Percentiles rank a stretch among this genome's conserved stretches.
These are phyloP conservation scores for Friedmanniomyces endolithicus DNA, from an alignment of 495 filamentous ascomycete species.

Conservation along the genomic window DNA sequence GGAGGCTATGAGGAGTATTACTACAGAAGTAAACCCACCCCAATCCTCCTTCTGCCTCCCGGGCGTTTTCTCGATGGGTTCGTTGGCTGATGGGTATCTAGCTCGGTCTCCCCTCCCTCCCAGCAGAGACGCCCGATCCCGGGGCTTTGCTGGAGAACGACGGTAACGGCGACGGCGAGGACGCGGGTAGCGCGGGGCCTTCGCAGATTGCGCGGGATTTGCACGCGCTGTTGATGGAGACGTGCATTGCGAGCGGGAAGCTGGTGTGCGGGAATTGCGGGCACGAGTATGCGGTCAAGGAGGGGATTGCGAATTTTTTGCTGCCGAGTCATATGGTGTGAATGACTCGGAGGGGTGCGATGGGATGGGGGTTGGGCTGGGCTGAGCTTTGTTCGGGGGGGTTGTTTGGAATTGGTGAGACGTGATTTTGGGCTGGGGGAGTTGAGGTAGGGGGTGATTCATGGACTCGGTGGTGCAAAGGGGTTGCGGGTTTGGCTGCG, in stretches of 20 bases:
- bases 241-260: constrained; percentile 72
- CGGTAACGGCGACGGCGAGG: constrained; percentile 24
- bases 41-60: too few species aligned
- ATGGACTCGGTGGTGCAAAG: too few species aligned
- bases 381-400: too few species aligned
- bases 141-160: too few species aligned
- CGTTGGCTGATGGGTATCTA: constrained; percentile 28
- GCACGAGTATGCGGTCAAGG: constrained; percentile 82
- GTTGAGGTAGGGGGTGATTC: too few species aligned
- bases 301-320: constrained; percentile 93
- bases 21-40: constrained; percentile 54
- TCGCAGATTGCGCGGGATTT: constrained; percentile 56
- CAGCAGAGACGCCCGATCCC: constrained; percentile 44
- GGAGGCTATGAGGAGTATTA: constrained; percentile 59
- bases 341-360: too few species aligned
- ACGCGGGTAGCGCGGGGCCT: constrained; percentile 35
- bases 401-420: too few species aligned
- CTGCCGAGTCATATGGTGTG: constrained; percentile 74
- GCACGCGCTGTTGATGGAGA: constrained; percentile 77
- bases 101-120: constrained; percentile 75
- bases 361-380: too few species aligned
- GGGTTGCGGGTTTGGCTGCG: too few species aligned
- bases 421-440: too few species aligned
- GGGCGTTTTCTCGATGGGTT: too few species aligned
- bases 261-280: constrained; percentile 84